Conservation (phyloP, 2,329 filamentous ascomycete genomes). For the Cladosporium sp. region DNA sequence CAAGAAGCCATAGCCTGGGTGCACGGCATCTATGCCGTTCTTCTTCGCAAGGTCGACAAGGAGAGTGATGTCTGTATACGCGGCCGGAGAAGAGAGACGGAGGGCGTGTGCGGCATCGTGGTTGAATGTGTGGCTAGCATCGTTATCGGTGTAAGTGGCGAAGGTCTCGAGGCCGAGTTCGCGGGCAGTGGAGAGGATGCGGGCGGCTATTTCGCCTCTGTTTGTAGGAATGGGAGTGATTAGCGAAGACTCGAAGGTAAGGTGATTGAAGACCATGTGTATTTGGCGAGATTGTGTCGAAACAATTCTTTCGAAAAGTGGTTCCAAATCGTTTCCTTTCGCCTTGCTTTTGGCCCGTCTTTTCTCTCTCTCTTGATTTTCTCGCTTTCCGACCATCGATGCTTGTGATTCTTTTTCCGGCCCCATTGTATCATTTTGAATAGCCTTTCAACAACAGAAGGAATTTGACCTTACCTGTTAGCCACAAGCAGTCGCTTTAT, state of each 20-base stretch:
- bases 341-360: no score
- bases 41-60: constrained; percentile 47
- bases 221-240: not conserved
- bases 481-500: constrained; percentile 28
- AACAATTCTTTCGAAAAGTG: no score
- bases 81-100: constrained; percentile 46
- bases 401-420: no score
- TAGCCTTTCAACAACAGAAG: no score
- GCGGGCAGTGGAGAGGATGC: constrained; percentile 56
- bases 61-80: constrained; percentile 51
- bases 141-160: constrained; percentile 52
- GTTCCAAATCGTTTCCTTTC: no score
- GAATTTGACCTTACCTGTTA: constrained; percentile 22
- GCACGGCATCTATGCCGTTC: constrained; percentile 52
- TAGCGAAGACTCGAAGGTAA: not conserved
- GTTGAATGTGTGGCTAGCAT: constrained; percentile 48
- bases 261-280: no score
- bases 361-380: no score
- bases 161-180: constrained; percentile 56
- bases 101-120: constrained; percentile 49
- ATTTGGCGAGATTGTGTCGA: no score
- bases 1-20: constrained; percentile 62
- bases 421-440: no score
- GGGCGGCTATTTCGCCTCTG: constrained; percentile 61
- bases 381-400: no score